phyloP scores from a whole-genome alignment of 1,284 basidiomycete genomes.

The Tilletia walkeri region DNA sequence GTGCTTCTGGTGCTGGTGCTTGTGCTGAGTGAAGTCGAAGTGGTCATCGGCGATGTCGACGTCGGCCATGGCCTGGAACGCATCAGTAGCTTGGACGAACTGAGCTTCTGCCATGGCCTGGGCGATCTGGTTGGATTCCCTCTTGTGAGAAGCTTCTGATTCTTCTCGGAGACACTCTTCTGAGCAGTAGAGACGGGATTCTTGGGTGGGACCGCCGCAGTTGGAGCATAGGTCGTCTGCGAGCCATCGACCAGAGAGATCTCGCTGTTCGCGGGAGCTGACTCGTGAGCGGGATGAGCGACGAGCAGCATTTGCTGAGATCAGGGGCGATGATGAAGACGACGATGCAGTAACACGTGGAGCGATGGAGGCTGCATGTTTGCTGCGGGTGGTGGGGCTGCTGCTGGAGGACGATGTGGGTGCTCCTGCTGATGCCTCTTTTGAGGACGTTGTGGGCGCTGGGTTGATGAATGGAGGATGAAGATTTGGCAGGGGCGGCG shows the following conservation, averaged over 20 bases:
- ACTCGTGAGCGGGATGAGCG: background rate
- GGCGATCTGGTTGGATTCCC: slow-evolving; percentile 7
- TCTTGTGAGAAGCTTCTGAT: background rate
- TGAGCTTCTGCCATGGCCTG: slow-evolving; percentile 5
- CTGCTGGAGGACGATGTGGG: background rate
- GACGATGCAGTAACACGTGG: too few species aligned
- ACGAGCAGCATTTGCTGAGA: background rate
- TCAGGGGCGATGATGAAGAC: background rate
- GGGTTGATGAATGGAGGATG: background rate
- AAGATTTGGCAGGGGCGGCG: background rate
- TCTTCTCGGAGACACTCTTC: slow-evolving; percentile 12
- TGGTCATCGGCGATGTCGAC: slow-evolving; percentile 8
- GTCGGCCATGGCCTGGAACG: slow-evolving; percentile 13
- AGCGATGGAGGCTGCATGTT: background rate
- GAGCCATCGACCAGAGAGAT: slow-evolving; percentile 1
- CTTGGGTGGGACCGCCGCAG: background rate
- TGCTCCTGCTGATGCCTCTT: background rate
- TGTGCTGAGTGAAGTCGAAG: background rate
- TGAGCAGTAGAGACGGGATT: slow-evolving; percentile 13
- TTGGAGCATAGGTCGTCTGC: slow-evolving; percentile 11
- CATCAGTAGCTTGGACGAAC: background rate
- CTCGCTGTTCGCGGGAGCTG: background rate
- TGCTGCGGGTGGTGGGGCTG: background rate
- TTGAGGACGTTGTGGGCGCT: background rate
- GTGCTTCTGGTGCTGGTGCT: slow-evolving; percentile 2